Evolutionary conservation across 2,329 filamentous ascomycete genomes (phyloP).

Genomic region (Leptosphaerulina australis): DNA sequence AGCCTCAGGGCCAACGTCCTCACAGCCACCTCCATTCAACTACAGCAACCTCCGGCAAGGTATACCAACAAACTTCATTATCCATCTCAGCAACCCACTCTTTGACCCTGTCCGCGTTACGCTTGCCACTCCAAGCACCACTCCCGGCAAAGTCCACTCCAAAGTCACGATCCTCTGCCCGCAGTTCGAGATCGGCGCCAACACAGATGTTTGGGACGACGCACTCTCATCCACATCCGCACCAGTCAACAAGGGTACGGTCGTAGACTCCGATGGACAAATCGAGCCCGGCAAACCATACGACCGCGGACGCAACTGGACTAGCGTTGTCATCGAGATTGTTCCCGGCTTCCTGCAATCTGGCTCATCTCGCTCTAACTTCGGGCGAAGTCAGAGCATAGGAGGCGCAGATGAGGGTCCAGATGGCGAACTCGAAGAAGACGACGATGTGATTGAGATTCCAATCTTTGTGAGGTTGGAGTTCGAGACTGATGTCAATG

Average conservation of each 20-base stretch:
- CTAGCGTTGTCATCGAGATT: conserved; percentile 90
- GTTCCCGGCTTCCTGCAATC: conserved; percentile 61
- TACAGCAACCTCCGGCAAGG: conserved; percentile 57
- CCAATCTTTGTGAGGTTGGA: conserved; percentile 92
- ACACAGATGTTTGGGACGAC: conserved; percentile 93
- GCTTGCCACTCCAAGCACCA: conserved; percentile 72
- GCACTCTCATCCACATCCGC: conserved; percentile 63
- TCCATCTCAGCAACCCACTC: conserved; percentile 91
- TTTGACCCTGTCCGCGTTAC: conserved; percentile 90
- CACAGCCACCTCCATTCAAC: conserved; percentile 45
- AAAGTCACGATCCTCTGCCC: conserved; percentile 92
- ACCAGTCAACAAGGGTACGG: conserved; percentile 43
- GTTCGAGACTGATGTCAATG: conserved; percentile 78
- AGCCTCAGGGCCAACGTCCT: conserved; percentile 30
- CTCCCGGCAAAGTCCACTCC: conserved; percentile 50
- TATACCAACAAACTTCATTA: conserved; percentile 73
- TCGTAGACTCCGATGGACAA: conserved; percentile 33
- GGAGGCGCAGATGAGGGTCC: conserved; percentile 5
- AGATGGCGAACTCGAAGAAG: conserved; percentile 51
- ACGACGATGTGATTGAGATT: conserved; percentile 78
- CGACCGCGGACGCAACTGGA: conserved; percentile 93
- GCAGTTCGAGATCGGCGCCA: conserved; percentile 91
- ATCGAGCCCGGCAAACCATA: conserved; percentile 94
- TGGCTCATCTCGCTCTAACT: not conserved
- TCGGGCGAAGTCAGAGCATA: conserved; percentile 9